A percentile compares a stretch with the other conserved stretches of the same genome.
Evolutionary conservation across 805 yeast species (phyloP).

Genomic region (Wickerhamiella domercqiae): DNA sequence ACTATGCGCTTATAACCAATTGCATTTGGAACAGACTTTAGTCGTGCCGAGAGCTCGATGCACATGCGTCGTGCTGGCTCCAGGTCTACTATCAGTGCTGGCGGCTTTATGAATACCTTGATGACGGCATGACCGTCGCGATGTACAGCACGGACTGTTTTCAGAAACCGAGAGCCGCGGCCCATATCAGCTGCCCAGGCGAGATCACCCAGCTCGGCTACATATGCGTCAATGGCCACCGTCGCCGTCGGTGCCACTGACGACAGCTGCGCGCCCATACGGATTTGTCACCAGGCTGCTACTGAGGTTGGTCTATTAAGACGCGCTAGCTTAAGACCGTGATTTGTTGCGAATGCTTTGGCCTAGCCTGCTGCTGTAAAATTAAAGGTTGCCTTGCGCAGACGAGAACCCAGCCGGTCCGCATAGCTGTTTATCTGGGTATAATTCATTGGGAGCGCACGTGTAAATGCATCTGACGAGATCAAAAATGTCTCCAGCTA

Average conservation of each 20-base stretch:
- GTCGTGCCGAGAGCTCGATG: constrained; percentile 11
- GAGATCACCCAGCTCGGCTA: constrained; percentile 59
- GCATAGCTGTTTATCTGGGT: too few relatives aligned
- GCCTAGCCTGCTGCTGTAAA: too few relatives aligned
- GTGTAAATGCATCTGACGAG: too few relatives aligned
- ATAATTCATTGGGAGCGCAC: too few relatives aligned
- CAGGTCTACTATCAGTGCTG: constrained; percentile 11
- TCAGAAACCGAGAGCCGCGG: constrained; percentile 60
- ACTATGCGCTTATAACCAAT: constrained; percentile 58
- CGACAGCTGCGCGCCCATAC: constrained; percentile 80
- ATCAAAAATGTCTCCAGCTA: too few relatives aligned
- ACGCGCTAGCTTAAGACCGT: too few relatives aligned
- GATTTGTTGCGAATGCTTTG: too few relatives aligned
- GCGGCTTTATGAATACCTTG: constrained; percentile 71
- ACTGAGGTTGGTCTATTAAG: too few relatives aligned
- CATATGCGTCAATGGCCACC: constrained; percentile 77
- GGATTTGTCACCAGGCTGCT: neutral
- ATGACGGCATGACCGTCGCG: constrained; percentile 57
- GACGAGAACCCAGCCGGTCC: too few relatives aligned
- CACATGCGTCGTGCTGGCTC: constrained; percentile 7
- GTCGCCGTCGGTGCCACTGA: constrained; percentile 80
- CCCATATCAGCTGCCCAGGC: constrained; percentile 66
- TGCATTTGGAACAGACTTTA: constrained; percentile 32
- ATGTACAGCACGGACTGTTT: constrained; percentile 70
- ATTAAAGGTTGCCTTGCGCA: too few relatives aligned